Percentiles rank a stretch among this genome's conserved stretches.
These are phyloP conservation scores for Rhodotorula paludigena DNA, from an alignment of 768 basidiomycete species.

Conservation along the genomic window DNA sequence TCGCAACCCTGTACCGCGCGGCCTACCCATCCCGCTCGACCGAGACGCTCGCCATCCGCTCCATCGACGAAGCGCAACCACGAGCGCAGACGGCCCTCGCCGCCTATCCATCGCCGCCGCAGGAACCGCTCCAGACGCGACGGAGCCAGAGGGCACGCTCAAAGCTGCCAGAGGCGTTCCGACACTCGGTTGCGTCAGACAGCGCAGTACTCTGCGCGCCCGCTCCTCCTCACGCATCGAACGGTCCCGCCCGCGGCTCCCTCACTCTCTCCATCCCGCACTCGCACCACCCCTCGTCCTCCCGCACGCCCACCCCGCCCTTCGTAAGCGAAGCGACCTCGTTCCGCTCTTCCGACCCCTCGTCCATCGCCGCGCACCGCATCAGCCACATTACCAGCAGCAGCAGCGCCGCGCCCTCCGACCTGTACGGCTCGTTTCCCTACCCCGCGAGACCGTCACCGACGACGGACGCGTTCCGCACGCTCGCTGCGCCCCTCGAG, in stretches of 20 bases:
- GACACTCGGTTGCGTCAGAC: too few species aligned
- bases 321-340: constrained; percentile 15
- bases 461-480: background rate
- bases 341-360: background rate
- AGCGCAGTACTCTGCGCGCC: too few species aligned
- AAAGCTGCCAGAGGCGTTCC: too few species aligned
- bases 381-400: too few species aligned
- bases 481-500: too few species aligned
- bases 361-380: background rate
- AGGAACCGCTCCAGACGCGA: too few species aligned
- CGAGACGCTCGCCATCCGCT: background rate
- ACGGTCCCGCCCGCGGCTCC: background rate
- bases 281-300: too few species aligned
- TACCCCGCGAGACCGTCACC: background rate
- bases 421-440: background rate
- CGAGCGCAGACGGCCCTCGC: background rate
- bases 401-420: background rate
- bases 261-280: background rate
- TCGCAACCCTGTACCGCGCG: too few species aligned
- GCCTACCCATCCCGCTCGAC: background rate
- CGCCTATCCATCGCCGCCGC: background rate
- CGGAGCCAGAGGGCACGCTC: too few species aligned
- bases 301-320: background rate
- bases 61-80: background rate
- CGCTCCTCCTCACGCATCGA: background rate